A percentile compares a stretch with the other conserved stretches of the same genome.
Evolutionary conservation across 257 asterid genomes (phyloP).

Genomic region (Scutellaria barbata): DNA sequence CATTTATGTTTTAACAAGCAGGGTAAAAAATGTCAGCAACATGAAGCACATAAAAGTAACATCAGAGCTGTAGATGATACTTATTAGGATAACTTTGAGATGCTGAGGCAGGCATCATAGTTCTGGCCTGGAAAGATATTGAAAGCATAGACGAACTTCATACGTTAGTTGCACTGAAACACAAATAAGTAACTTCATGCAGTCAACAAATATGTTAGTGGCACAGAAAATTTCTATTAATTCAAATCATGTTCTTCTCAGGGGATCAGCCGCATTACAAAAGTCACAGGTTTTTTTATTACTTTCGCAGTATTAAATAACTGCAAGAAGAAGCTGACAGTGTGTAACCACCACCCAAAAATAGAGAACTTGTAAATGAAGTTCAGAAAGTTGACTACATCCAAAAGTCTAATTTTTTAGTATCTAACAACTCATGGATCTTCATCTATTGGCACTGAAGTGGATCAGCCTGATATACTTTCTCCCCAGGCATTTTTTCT

Average conservation of each 20-base stretch:
- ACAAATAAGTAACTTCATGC: too few relatives aligned
- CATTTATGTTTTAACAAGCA: conserved; percentile 9
- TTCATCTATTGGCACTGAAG: not conserved
- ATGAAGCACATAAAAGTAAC: conserved; percentile 16
- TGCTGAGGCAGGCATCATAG: conserved; percentile 6
- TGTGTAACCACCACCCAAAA: not conserved
- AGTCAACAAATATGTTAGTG: too few relatives aligned
- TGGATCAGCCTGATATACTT: not conserved
- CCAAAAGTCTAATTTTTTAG: not conserved
- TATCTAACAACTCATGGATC: not conserved
- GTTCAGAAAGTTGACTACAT: not conserved
- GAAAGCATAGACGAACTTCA: not conserved
- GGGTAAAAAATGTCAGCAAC: not conserved
- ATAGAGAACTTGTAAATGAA: not conserved
- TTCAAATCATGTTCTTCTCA: not conserved
- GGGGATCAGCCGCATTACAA: not conserved
- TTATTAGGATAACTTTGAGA: not conserved
- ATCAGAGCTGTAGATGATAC: conserved; percentile 1
- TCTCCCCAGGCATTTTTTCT: not conserved
- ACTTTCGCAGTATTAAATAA: not conserved
- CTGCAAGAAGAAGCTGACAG: not conserved
- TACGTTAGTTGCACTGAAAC: too few relatives aligned
- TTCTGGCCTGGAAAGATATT: not conserved
- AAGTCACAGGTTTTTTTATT: not conserved
- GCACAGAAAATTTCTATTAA: not conserved